Base-by-base conservation (phyloP, 1,284 basidiomycete genomes). In the Ceratobasidium sp. region DNA sequence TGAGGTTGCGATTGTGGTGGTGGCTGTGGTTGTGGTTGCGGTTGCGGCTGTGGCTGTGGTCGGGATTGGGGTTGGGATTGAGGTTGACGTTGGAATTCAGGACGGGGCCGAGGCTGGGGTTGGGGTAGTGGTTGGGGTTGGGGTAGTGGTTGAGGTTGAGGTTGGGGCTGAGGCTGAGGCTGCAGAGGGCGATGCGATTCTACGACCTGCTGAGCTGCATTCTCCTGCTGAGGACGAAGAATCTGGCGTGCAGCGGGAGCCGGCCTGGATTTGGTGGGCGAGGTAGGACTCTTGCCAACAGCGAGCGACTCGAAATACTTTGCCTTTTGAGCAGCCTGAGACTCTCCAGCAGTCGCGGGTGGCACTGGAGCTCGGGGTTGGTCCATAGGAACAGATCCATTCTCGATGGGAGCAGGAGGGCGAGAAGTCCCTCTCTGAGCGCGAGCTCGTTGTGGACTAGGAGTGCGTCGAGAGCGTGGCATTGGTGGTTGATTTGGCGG, bases 241-340 rank as follows among this genome's bases (percentile, higher is more conserved):
- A 55, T 30, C 21, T 55, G 49, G 6, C 64, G 64, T 28, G 30
- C 4, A 9, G n/a, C 30, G 1, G 47, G 47, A 30, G 49, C 21
- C 9, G 23, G 50, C 26, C 14, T 21, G 0, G 64, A 38, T 67
- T 67, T 67, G 21, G 32, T 26, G 21, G 64, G 50, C 6, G 49
- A 41, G 26, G 11, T 13, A 26, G 21, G 50, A 2, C 64, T 26
- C 18, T 55, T 67, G 9, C 32, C 28, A 6, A 30, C 50, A n/a
- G 64, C 64, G 2, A 67, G 50, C n/a, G 52, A 67, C 18, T 67
- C 64, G n/a, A 67, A 67, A 55, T 67, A 67, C 35, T 38, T 67
- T 1, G 64, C 64, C 35, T 44, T 54, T 55, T 67, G 64, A 55
- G 50, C 64, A 28, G 64, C 64, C 26, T 55, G 64, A 14, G 64